Percentiles rank a stretch among this genome's conserved stretches.
Evolutionary conservation across 768 basidiomycete genomes (phyloP).

Genomic region (Termitomyces sp.): DNA sequence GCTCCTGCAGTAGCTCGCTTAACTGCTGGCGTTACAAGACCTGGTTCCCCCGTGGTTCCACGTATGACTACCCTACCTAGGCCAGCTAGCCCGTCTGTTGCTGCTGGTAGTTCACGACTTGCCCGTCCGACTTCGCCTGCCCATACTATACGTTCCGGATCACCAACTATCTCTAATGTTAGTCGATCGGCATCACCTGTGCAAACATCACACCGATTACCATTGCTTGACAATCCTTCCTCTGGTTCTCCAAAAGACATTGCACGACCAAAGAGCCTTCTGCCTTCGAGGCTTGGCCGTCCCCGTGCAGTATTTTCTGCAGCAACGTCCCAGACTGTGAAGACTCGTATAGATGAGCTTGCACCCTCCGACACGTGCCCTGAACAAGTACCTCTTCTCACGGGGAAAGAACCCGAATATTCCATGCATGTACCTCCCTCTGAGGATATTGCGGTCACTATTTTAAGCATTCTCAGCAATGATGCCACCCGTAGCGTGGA

Average conservation of each 20-base stretch:
- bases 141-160: conserved; percentile 30
- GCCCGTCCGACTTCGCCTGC: conserved; percentile 48
- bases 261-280: conserved; percentile 56
- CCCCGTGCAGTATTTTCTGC: conserved; percentile 48
- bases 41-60: conserved; percentile 26
- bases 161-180: conserved; percentile 32
- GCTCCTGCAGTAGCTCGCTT: conserved; percentile 50
- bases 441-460: conserved; percentile 73
- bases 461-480: conserved; percentile 85
- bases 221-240: conserved; percentile 13
- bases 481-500: conserved; percentile 87
- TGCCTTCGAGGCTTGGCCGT: conserved; percentile 72
- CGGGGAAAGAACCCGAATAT: conserved; percentile 20
- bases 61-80: conserved; percentile 15
- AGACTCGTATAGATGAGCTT: conserved; percentile 18
- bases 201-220: conserved; percentile 27
- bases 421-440: conserved; percentile 26
- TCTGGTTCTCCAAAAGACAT: conserved; percentile 42
- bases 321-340: conserved; percentile 15
- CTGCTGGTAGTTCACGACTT: conserved; percentile 25
- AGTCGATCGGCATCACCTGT: conserved; percentile 39
- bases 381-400: not conserved
- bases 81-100: conserved; percentile 25
- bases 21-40: conserved; percentile 39
- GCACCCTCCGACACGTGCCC: not conserved